Base-by-base conservation (phyloP, 2,329 filamentous ascomycete species). In the Penicillium sp. region DNA sequence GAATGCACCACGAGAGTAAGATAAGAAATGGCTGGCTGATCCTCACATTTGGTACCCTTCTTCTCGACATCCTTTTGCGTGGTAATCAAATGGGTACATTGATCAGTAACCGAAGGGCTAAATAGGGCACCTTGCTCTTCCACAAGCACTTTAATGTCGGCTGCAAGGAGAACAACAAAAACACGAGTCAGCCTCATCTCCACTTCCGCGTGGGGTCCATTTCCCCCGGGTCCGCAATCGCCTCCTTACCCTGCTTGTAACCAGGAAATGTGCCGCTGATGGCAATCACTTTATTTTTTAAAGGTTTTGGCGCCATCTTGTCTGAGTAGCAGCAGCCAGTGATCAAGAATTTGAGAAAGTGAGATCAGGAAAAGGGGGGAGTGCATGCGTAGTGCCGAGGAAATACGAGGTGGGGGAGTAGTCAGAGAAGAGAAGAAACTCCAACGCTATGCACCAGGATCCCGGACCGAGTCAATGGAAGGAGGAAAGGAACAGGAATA, bases 251-350 rank as follows among this genome's bases (percentile, higher is more conserved):
- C 65, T 90, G 87, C 3, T 81, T 84, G 28, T 79, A 74, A 6
- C 79, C 78, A 1, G 82, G 76, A 65, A 91, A 87, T 5, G 83
- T 83, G 61, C 89, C 89, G 59, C 85, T 87, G 28, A 89, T 72
- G 25, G 82, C 84, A 48, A 91, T 78, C 6, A 77, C 64, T 7
- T 70, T 55, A 0, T 70, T 64, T 51, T 74, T 73, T 48, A 78
- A 74, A 14, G 64, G 54, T n/a, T 55, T 30, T 2, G 64, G 60
- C 6, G 72, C 56, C 72, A 75, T 76, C 8, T 26, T 48, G 25
- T 46, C 10, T 35, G 30, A 13, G 25, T 14, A 37, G 4, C 38
- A 42, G 13, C 8, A n/a, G 22, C 26, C 40, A 13, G 30, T 2
- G 30, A 37, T 10, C 2, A 26, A 33, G 40, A 14, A 35, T 48